Evolutionary conservation across 2,329 filamentous ascomycete genomes (phyloP), one percentile per base, ranked within the genome.

Genomic region (Metarhizium robertsii): DNA sequence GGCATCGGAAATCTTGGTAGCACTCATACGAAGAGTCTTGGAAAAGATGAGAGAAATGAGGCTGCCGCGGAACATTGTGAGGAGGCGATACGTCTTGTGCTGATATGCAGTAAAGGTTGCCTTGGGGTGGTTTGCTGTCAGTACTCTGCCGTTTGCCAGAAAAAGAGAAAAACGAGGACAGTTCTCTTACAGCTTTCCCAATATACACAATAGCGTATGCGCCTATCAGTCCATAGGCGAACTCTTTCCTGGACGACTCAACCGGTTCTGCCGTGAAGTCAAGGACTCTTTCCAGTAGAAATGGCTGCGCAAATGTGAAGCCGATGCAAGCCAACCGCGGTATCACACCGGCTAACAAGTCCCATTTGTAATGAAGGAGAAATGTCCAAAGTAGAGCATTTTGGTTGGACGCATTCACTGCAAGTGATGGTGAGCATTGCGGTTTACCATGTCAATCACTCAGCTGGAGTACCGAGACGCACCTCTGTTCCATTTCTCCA

Each of bases 31-130:
- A 2, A 75, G 59, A 0, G 74, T 75, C 58, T 76, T 75, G 42
- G 71, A 68, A 60, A 77, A 82, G 14, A 83, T 73, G 60, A 80
- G 69, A 0, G 75, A 72, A 7, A 71, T 57, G 6, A 73, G 58
- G 3, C 65, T 67, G 1, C 64, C 69, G 11, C 70, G 68, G 46
- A 67, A 61, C 60, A 69, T 62, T 1, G 67, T 66, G 34, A 70
- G 66, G 47, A 64, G 61, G 25, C 69, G 68, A 54, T 67, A 70
- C 2, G 65, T 66, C 50, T 66, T 64, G 59, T 71, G 69, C 43
- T 68, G 63, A 57, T 51, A 51, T 10, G 36, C 8, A 5, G 49
- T 51, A 5, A 51, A 51, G 6, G 34, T 25, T 25, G 25, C 25
- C 25, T 25, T 25, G 25, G 1, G 25, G 1, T 25, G 25, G 25